phyloP scores from a whole-genome alignment of 768 basidiomycete genomes.

The Lactarius hengduanensis region DNA sequence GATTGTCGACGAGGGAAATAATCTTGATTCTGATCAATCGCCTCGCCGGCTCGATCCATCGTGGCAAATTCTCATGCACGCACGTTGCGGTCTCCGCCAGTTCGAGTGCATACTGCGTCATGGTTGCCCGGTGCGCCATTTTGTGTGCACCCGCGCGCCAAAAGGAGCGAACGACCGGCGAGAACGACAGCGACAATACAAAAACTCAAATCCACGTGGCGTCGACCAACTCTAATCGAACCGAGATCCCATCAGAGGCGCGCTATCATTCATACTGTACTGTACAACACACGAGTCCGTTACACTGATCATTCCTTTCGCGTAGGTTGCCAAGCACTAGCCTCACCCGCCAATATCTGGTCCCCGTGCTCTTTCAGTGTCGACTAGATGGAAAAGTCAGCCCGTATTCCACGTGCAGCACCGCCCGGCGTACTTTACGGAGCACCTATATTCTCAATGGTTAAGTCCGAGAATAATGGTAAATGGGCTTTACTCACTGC shows the following conservation, averaged over 20 bases:
- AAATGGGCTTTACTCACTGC: slow-evolving; percentile 12
- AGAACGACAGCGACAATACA: too few relatives aligned
- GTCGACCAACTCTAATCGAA: background rate
- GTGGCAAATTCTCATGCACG: slow-evolving; percentile 2
- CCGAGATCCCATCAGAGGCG: background rate
- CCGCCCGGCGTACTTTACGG: slow-evolving; percentile 21
- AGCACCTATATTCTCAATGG: slow-evolving; percentile 8
- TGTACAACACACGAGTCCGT: background rate
- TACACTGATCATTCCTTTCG: slow-evolving; percentile 11
- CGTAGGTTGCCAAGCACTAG: slow-evolving; percentile 22
- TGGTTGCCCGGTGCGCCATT: background rate
- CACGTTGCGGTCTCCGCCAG: background rate
- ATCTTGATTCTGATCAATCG: background rate
- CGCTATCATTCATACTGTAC: background rate
- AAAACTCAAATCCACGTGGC: background rate
- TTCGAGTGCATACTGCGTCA: background rate
- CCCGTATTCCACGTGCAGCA: background rate
- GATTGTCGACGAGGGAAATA: background rate
- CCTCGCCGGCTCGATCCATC: background rate
- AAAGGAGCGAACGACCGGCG: background rate
- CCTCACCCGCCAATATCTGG: slow-evolving; percentile 52
- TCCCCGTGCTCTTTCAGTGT: slow-evolving; percentile 53
- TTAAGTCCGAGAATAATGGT: background rate
- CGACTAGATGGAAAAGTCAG: slow-evolving; percentile 31
- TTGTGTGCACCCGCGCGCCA: background rate